These are phyloP conservation scores for Hyaloraphidium curvatum DNA, from an alignment of 192 early-diverging fungal genomes.

Conservation along the genomic window DNA sequence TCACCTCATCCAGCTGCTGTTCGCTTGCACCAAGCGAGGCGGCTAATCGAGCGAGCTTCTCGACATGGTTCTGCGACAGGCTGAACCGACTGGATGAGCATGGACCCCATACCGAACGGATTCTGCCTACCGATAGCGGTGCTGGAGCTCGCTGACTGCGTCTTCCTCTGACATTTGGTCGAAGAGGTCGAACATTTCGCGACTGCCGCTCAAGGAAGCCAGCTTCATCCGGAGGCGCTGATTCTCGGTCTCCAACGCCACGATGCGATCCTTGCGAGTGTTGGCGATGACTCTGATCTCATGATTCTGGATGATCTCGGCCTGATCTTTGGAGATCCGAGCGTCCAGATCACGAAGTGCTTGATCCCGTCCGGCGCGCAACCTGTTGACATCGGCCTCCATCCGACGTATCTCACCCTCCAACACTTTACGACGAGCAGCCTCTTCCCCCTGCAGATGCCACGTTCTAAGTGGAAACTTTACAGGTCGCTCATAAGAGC, in stretches of 20 bases:
- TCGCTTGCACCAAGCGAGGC: too few species aligned
- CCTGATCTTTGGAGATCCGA: conserved; percentile 5
- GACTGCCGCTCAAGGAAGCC: conserved; percentile 26
- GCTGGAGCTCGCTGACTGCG: too few species aligned
- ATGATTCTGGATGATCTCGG: conserved; percentile 9
- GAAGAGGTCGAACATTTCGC: conserved; percentile 26
- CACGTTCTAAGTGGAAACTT: not conserved
- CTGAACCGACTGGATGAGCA: too few species aligned
- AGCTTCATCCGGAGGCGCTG: conserved; percentile 29
- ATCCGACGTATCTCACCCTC: conserved; percentile 29
- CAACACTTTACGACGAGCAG: conserved; percentile 19
- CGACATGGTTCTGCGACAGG: too few species aligned
- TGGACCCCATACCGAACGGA: too few species aligned
- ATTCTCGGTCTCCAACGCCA: conserved; percentile 31
- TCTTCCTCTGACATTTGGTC: conserved; percentile 19
- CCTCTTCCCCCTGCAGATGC: conserved; percentile 9
- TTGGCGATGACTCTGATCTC: conserved; percentile 23
- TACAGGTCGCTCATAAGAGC: not conserved
- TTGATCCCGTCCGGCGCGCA: conserved; percentile 14
- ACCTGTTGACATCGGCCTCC: conserved; percentile 25
- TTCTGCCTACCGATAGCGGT: too few species aligned
- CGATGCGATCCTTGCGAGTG: conserved; percentile 32
- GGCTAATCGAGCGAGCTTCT: too few species aligned
- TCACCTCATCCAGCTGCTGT: too few species aligned
- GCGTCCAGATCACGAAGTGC: conserved; percentile 15